Percentiles rank a stretch among this genome's conserved stretches.
Conservation (phyloP, 352 stramenopile genomes). For the Globisporangium spinosum region DNA sequence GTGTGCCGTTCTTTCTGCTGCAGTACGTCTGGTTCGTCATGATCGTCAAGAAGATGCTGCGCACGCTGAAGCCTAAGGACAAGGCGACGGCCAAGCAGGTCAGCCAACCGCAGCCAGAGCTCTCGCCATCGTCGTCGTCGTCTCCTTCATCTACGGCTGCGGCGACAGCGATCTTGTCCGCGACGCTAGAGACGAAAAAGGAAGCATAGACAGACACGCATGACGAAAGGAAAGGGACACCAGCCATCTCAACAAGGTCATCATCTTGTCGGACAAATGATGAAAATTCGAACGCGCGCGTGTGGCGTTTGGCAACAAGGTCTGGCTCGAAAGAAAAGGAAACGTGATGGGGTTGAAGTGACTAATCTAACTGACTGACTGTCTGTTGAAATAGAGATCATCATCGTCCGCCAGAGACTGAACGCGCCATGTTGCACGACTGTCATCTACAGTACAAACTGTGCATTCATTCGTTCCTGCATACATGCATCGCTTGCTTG, state of each 20-base stretch:
- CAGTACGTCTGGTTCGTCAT: slow-evolving; percentile 79
- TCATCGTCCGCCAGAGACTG: not conserved
- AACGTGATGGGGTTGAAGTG: slow-evolving; percentile 1
- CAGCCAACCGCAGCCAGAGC: not conserved
- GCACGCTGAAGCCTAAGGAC: slow-evolving; percentile 9
- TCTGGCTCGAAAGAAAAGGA: slow-evolving; percentile 14
- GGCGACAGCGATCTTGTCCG: not conserved
- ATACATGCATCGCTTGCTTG: not conserved
- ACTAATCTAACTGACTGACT: not conserved
- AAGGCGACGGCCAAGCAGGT: not conserved
- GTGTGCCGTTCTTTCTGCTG: slow-evolving; percentile 61
- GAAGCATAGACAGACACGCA: not conserved
- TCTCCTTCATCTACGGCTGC: not conserved
- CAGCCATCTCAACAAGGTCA: not conserved
- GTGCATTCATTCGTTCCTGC: not conserved
- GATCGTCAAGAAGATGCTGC: slow-evolving; percentile 54
- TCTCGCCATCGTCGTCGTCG: not conserved
- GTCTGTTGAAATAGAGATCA: not conserved
- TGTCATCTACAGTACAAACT: not conserved
- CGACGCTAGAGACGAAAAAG: slow-evolving; percentile 13
- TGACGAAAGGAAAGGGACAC: too few species aligned
- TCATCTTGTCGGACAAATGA: not conserved
- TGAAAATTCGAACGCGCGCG: not conserved
- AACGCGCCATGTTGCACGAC: not conserved
- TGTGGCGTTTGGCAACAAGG: not conserved